Evolutionary conservation across 2,329 filamentous ascomycete species (phyloP), one percentile per base, ranked within the genome.

Genomic region (Proliferodiscus dingleyae): DNA sequence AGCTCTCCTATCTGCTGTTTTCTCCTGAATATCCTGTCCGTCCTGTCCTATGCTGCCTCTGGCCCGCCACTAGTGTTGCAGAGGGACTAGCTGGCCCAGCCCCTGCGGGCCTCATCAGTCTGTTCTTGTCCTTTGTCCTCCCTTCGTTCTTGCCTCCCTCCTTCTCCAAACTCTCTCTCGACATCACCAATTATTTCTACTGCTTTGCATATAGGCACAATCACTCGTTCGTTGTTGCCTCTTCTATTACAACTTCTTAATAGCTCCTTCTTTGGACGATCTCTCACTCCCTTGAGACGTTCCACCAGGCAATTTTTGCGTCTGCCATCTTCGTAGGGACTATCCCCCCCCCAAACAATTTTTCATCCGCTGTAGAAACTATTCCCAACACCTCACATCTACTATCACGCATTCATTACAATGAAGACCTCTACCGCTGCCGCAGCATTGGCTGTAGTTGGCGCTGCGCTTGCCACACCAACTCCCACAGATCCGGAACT

Each of bases 381-480:
- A n/a, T n/a, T n/a, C n/a, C 15, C 11, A 16, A 19, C 38, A n/a
- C 23, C n/a, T 6, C 13, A 23, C 18, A 42, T 33, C 40, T 9
- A 13, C 6, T 16, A 30, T 15, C 28, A 33, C 11, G 22, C 18
- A 34, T 24, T 21, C 11, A 39, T 38, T 43, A 61, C 46, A 18
- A 62, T 61, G 59, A 62, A 61, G 56, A 55, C 52, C 16, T 54
- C 56, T 46, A 49, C 47, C n/a, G 44, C 54, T n/a, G 45, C 59
- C 41, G 58, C 54, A 34, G 59, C 54, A 30, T 52, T 63, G 43
- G 58, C 59, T 46, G 60, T 49, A 28, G 55, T 48, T 16, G 43
- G 50, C 21, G 45, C 51, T 19, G 58, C 44, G 26, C 19, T 47
- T n/a, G 54, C 51, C n/a, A 42, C 43, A 21, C 54, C 60, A 15